phyloP scores from a whole-genome alignment of 495 filamentous ascomycete species.

The Mycothermus thermophilus region DNA sequence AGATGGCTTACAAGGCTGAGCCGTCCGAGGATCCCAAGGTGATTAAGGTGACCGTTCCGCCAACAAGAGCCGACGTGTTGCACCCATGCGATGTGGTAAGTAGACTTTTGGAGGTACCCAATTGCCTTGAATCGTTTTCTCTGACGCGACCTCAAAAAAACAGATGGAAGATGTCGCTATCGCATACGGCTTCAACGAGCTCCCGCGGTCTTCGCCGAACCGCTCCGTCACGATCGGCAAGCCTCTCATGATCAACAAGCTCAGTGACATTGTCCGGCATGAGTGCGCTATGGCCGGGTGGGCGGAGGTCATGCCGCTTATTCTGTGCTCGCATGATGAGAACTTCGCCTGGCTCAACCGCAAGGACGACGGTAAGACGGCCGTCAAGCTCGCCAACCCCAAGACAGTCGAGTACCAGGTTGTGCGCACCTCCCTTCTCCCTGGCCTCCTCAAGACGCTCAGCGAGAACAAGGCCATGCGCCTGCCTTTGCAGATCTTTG shows the following conservation, averaged over 20 bases:
- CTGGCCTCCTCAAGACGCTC: constrained; percentile 87
- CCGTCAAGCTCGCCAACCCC: constrained; percentile 83
- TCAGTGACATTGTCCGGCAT: constrained; percentile 76
- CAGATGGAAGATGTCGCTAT: constrained; percentile 93
- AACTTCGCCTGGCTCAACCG: constrained; percentile 96
- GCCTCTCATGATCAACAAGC: constrained; percentile 84
- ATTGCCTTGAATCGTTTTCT: too few species aligned
- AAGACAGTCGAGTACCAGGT: constrained; percentile 96
- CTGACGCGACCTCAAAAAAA: too few species aligned
- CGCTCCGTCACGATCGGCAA: constrained; percentile 73
- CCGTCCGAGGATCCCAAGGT: constrained; percentile 55
- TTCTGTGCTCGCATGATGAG: constrained; percentile 95
- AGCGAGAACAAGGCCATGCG: constrained; percentile 85
- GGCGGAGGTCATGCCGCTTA: constrained; percentile 91
- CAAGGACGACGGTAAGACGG: constrained; percentile 71
- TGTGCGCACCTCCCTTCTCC: constrained; percentile 77
- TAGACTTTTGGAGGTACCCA: too few species aligned
- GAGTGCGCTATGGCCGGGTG: constrained; percentile 93
- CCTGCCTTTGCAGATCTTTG: constrained; percentile 86
- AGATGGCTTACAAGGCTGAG: constrained; percentile 70
- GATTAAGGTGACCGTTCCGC: constrained; percentile 69
- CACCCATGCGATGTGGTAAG: constrained; percentile 77
- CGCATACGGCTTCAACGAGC: constrained; percentile 89
- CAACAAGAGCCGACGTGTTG: constrained; percentile 84
- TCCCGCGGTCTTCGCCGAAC: constrained; percentile 70